Evolutionary conservation across 1,284 basidiomycete species (phyloP), one percentile per base, ranked within the genome.

Genomic region (Somion occarium): DNA sequence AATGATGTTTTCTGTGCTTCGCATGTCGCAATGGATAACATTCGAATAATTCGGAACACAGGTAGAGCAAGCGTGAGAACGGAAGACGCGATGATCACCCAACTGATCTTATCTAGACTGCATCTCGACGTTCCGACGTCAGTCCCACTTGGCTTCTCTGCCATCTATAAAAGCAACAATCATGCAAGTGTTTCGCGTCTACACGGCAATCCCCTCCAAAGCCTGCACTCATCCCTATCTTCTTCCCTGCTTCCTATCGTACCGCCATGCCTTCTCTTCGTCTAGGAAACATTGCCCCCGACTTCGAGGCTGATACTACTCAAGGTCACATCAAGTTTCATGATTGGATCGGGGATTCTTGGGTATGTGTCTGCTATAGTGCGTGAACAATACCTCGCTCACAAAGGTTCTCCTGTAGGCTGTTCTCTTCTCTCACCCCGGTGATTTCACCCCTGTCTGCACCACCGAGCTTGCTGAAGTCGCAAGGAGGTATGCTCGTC

Each of bases 391-490:
- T 34, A 13, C 3, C 13, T 19, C 4, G 43, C 13, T 26, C 24
- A 38, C 45, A 46, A 27, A 23, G 50, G n/a, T 46, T 42, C 15
- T 15, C 18, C 37, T 30, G 4, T 27, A 88, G 86, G 85, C 80
- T 46, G 76, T 96, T 64, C 75, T 97, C 53, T 97, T 97, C 79
- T 93, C 90, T 34, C 96, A 98, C 71, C 96, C 95, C 1, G 95
- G 89, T 20, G 85, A 89, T 65, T 86, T 87, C 64, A 88, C 86
- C 22, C 88, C 88, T 44, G 84, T 95, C 49, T 96, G 93, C 77
- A 93, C 97, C 45, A 99, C 97, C 47, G 97, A 99, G 76, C 86
- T 99, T 47, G 94, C 92, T 50, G 95, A 97, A 65, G 93, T 98
- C 27, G 89, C 96, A 38, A 85, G 91, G 60, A 85, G 62, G 65